Conservation (phyloP, 306 rosid species). For the Quercus rubra region DNA sequence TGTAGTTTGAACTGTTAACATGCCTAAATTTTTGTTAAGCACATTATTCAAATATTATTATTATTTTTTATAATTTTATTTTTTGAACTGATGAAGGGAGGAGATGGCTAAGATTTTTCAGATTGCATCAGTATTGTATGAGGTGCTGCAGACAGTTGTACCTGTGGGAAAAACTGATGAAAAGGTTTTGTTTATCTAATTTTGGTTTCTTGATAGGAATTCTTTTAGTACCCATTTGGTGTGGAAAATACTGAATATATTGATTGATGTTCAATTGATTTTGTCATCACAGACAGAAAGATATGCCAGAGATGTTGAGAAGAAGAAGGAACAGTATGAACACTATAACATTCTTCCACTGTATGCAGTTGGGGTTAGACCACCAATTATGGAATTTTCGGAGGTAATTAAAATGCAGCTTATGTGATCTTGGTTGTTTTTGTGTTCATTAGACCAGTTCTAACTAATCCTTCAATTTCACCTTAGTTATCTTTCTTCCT, state of each 20-base stretch:
- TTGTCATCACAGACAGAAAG: conserved; percentile 50
- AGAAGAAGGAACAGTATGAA: conserved; percentile 56
- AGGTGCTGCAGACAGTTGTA: conserved; percentile 64
- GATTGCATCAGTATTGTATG: conserved; percentile 76
- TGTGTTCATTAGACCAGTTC: not conserved
- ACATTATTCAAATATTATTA: not conserved
- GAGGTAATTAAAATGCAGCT: conserved; percentile 50
- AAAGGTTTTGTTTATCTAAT: conserved; percentile 46
- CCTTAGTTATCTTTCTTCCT: not conserved
- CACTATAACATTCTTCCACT: conserved; percentile 91
- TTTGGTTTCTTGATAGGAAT: conserved; percentile 11
- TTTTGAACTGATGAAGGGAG: conserved; percentile 59
- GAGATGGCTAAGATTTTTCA: conserved; percentile 80
- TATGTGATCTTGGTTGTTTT: not conserved
- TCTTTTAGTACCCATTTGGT: conserved; percentile 5
- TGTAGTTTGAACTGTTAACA: conserved; percentile 24
- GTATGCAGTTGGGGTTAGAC: conserved; percentile 79
- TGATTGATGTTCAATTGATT: not conserved
- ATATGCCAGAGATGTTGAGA: conserved; percentile 63
- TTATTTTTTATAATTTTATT: conserved; percentile 16
- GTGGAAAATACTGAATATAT: conserved; percentile 2
- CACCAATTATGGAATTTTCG: conserved; percentile 82
- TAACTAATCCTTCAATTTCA: conserved; percentile 5
- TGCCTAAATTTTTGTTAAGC: conserved; percentile 18
- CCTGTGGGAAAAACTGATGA: conserved; percentile 31